Evolutionary conservation across 2,329 filamentous ascomycete species (phyloP), one percentile per base, ranked within the genome.

Genomic region (Exophiala bonariae): DNA sequence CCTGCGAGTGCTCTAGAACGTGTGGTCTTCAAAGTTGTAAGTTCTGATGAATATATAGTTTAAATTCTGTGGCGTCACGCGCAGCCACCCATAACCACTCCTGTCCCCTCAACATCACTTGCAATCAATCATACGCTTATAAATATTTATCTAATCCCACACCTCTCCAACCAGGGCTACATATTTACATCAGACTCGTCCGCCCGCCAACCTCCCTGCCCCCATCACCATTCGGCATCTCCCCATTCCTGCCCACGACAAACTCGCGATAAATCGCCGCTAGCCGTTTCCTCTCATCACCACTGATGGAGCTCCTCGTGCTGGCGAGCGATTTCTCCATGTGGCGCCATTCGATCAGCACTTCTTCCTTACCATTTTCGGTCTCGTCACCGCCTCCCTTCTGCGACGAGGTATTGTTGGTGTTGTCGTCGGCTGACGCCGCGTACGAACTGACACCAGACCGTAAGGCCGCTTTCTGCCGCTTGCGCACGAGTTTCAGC

Each of bases 221-320:
- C 0, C 87, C 90, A 69, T 97, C 89, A 2, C 93, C 93, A 67
- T 87, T 92, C 50, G 85, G 89, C 89, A 99, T 90, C 73, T 97
- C 91, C 6, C 93, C 93, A 66, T 91, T 96, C 58, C 93, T 79
- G 0, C 90, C 91, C 3, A 89, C 87, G 0, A 96, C 85, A 74
- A 99, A 99, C 70, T 99, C 93, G 13, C 79, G 76, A 65, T 99
- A 99, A 52, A 99, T 96, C 32, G 80, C 81, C 60, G 81, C 78
- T 56, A 99, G 68, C 50, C 92, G 75, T 52, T 73, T 76, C 60
- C 83, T 80, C 71, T 99, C 93, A 50, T 89, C 80, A 3, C 76
- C 74, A 63, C 86, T 89, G 58, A 97, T 95, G 66, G 88, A 95
- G 17, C 88, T 81, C 56, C 91, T 77, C 3, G 92, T 96, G 39